A percentile compares a stretch with the other conserved stretches of the same genome.
Evolutionary conservation across 148 eudicot genomes (phyloP).

Genomic region (Silene uniflora): DNA sequence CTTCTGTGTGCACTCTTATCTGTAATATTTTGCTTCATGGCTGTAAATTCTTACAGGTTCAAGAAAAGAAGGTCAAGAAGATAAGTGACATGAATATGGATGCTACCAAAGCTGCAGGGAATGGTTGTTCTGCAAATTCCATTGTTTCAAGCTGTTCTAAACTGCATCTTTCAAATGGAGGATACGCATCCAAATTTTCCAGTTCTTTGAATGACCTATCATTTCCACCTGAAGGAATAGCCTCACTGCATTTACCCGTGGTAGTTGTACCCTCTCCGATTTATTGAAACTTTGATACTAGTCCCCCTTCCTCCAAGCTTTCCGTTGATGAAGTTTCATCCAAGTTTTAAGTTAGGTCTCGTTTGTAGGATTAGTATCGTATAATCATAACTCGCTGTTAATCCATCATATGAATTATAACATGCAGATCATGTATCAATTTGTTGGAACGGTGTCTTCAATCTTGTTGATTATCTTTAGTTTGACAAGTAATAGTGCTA

Average conservation of each 20-base stretch:
- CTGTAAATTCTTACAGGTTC: slow-evolving; percentile 42
- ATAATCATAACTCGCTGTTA: not conserved
- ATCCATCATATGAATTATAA: not conserved
- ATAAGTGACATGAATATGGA: slow-evolving; percentile 60
- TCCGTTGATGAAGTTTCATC: not conserved
- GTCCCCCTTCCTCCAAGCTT: not conserved
- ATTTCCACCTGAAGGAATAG: slow-evolving; percentile 42
- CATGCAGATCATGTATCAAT: not conserved
- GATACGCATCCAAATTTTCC: slow-evolving; percentile 33
- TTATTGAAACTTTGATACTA: not conserved
- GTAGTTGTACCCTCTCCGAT: slow-evolving; percentile 50
- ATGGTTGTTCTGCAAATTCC: slow-evolving; percentile 50
- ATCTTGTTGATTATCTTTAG: not conserved
- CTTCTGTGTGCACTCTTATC: not conserved
- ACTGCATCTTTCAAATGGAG: slow-evolving; percentile 51
- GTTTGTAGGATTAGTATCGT: not conserved
- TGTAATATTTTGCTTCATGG: slow-evolving; percentile 16
- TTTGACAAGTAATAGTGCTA: not conserved
- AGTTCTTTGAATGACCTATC: slow-evolving; percentile 37
- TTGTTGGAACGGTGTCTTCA: not conserved
- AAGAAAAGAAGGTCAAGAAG: slow-evolving; percentile 77
- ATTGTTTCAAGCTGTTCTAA: slow-evolving; percentile 26
- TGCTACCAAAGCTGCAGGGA: slow-evolving; percentile 46
- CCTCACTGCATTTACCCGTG: slow-evolving; percentile 63
- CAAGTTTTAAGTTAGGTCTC: not conserved